A percentile compares a stretch with the other conserved stretches of the same genome.
These are phyloP conservation scores for Neurospora sp. DNA, from an alignment of 495 filamentous ascomycete species.

Conservation along the genomic window DNA sequence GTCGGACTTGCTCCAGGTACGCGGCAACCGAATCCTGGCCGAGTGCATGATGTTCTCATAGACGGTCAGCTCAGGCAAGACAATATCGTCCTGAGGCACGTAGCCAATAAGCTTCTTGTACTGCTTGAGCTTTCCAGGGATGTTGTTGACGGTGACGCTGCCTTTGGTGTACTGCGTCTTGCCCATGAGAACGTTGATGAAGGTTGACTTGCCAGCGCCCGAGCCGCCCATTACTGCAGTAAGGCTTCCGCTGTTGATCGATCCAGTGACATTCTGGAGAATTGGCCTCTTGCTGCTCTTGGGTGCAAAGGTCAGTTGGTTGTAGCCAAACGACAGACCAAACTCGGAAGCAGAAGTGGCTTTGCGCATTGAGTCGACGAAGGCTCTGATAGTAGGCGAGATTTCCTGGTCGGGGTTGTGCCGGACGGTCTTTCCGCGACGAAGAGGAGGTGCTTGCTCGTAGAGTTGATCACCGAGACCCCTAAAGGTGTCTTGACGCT, in stretches of 20 bases:
- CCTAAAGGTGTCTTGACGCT: conserved; percentile 11
- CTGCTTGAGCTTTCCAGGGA: conserved; percentile 32
- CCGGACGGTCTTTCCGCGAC: conserved; percentile 6
- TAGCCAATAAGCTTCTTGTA: conserved; percentile 48
- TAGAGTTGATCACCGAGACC: background rate
- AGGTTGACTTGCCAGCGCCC: conserved; percentile 40
- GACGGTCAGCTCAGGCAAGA: conserved; percentile 41
- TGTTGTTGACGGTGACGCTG: conserved; percentile 36
- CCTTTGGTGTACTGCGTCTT: conserved; percentile 35
- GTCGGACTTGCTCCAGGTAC: conserved; percentile 26
- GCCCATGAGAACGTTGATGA: conserved; percentile 44
- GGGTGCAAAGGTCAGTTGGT: conserved; percentile 35
- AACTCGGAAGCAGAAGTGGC: conserved; percentile 38
- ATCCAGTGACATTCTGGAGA: conserved; percentile 39
- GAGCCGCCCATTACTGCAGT: conserved; percentile 43
- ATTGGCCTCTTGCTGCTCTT: conserved; percentile 32
- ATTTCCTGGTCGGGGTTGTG: conserved; percentile 20
- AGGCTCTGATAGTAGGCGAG: conserved; percentile 30
- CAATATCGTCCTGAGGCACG: conserved; percentile 43
- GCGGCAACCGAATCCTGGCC: conserved; percentile 38
- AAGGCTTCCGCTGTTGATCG: conserved; percentile 39
- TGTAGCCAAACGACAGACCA: conserved; percentile 41
- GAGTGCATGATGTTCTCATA: conserved; percentile 44
- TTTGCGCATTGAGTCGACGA: conserved; percentile 41
- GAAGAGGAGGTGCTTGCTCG: background rate